Percentiles rank a stretch among this genome's conserved stretches.
phyloP scores from a whole-genome alignment of 192 early-diverging fungal species.

The Haplosporangium gracile region DNA sequence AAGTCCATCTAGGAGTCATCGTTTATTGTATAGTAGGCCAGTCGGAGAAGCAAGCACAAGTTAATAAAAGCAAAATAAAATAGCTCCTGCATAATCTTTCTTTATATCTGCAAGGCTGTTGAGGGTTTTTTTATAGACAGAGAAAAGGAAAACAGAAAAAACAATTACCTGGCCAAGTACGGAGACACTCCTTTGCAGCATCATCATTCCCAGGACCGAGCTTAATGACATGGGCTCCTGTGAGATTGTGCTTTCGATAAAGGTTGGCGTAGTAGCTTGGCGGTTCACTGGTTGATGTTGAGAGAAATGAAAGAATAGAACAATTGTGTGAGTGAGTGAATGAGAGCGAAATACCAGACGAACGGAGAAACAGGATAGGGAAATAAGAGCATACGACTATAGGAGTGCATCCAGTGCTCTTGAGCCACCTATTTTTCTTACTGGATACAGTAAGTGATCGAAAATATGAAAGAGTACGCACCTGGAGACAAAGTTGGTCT shows the following conservation, averaged over 20 bases:
- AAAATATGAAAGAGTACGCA: constrained; percentile 25
- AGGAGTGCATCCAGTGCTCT: too few relatives aligned
- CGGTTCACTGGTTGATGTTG: constrained; percentile 64
- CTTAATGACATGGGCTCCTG: constrained; percentile 96
- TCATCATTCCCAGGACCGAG: constrained; percentile 89
- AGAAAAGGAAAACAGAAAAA: background rate
- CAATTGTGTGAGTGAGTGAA: background rate
- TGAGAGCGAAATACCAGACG: background rate
- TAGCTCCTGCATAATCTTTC: constrained; percentile 12
- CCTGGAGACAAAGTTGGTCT: constrained; percentile 95
- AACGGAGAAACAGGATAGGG: background rate
- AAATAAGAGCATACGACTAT: background rate
- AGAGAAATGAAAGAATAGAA: background rate
- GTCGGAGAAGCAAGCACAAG: background rate
- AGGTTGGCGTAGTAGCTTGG: constrained; percentile 87
- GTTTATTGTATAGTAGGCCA: background rate
- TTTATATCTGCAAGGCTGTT: background rate
- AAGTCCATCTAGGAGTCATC: constrained; percentile 63
- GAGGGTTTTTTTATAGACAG: background rate
- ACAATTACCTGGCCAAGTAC: constrained; percentile 82
- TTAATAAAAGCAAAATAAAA: constrained; percentile 1
- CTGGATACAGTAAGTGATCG: background rate
- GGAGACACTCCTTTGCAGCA: constrained; percentile 86
- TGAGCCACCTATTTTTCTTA: too few relatives aligned
- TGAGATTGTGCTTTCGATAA: constrained; percentile 78